Evolutionary conservation across 2,329 filamentous ascomycete species (phyloP), one percentile per base, ranked within the genome.

Genomic region (Fusarium hostae): DNA sequence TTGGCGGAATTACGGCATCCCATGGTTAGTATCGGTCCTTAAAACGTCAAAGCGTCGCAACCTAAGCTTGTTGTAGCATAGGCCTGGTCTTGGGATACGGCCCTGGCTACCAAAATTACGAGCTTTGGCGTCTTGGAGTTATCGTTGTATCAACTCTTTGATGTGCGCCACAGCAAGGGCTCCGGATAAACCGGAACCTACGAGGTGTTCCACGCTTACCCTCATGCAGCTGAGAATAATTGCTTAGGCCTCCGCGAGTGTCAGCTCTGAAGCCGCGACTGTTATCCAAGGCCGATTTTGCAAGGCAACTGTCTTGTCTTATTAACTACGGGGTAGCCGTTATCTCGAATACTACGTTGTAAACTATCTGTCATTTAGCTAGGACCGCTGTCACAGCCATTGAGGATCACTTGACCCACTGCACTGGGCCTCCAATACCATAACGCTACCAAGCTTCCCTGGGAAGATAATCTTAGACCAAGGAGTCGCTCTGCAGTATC

Each of bases 41-140:
- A 35, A 50, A 30, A 40, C 18, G 44, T 47, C 50, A 45, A 60
- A 59, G 63, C 63, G 61, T 48, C 68, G 68, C 68, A 71, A 71
- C 11, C 68, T 71, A 37, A 15, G 22, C 30, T 52, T 35, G 1
- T 35, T 37, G 13, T 13, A 34, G 45, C 26, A 13, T 52, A 24
- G 35, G 5, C n/a, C 13, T 28, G n/a, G 11, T n/a, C 26, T 45
- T 37, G 4, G 32, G 12, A 18, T n/a, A 34, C 32, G 22, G 58
- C 6, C 6, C 20, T n/a, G 18, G 13, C 30, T 15, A 22, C 22
- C 35, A 61, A 60, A 26, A 43, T 59, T 35, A 43, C 35, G 18
- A 34, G 40, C 39, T 56, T 22, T 47, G 39, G 22, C 10, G 30
- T 28, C 30, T 26, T 57, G 40, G 6, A 47, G 41, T 22, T 47